Conservation (phyloP, 768 basidiomycete species). For the Lentinula edodes region DNA sequence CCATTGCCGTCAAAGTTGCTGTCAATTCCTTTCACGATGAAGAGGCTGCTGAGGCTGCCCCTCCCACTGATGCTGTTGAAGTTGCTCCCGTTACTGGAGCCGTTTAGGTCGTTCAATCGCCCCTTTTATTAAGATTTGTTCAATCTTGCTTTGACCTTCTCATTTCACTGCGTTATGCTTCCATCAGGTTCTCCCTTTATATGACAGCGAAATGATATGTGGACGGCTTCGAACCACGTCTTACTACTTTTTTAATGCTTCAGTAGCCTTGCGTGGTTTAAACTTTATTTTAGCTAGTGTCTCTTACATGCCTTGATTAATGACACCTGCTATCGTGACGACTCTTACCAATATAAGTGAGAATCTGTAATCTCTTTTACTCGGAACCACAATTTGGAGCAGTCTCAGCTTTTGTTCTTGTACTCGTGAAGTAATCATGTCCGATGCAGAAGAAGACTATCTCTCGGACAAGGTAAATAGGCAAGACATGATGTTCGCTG, state of each 20-base stretch:
- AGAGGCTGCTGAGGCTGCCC: constrained; percentile 32
- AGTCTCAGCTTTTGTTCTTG: not conserved
- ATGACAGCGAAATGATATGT: constrained; percentile 17
- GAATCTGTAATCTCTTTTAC: not conserved
- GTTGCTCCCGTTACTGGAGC: constrained; percentile 14
- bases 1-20: constrained; percentile 92
- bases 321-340: constrained; percentile 4
- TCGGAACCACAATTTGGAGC: not conserved
- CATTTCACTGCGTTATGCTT: constrained; percentile 18
- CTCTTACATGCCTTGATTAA: not conserved
- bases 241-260: not conserved
- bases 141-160: constrained; percentile 13
- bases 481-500: not conserved
- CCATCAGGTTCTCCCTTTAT: constrained; percentile 32
- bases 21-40: constrained; percentile 76
- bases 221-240: constrained; percentile 13
- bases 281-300: constrained; percentile 1
- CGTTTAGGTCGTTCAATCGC: constrained; percentile 8
- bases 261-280: constrained; percentile 5
- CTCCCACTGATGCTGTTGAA: constrained; percentile 21
- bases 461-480: constrained; percentile 61
- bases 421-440: constrained; percentile 36
- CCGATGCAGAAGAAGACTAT: constrained; percentile 79
- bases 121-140: constrained; percentile 12
- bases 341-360: not conserved